A percentile compares a stretch with the other conserved stretches of the same genome.
Evolutionary conservation across 208 protist genomes (phyloP).

Genomic region (Giardia muris): DNA sequence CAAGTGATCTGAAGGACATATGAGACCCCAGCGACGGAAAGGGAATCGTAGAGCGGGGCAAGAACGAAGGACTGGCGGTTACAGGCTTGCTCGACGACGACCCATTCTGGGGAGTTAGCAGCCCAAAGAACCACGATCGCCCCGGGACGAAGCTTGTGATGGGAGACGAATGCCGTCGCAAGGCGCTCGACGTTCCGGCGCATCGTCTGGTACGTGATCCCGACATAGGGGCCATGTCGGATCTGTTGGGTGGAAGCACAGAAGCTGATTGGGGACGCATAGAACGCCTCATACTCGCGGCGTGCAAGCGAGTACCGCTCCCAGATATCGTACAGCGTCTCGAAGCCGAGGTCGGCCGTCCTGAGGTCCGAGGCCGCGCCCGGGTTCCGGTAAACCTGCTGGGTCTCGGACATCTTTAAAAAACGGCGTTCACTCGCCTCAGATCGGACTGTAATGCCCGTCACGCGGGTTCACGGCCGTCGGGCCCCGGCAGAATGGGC

Average conservation of each 20-base stretch:
- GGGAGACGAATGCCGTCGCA: background rate
- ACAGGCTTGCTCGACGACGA: background rate
- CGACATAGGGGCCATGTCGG: background rate
- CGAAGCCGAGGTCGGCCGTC: background rate
- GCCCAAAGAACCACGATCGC: background rate
- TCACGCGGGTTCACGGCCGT: background rate
- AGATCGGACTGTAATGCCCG: background rate
- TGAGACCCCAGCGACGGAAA: background rate
- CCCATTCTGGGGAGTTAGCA: background rate
- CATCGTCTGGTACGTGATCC: background rate
- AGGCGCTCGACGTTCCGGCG: background rate
- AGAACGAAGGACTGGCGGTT: background rate
- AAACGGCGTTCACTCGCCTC: background rate
- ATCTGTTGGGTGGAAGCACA: background rate
- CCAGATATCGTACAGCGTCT: background rate
- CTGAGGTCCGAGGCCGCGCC: background rate
- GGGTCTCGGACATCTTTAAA: too few relatives aligned
- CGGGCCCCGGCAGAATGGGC: background rate
- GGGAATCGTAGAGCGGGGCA: background rate
- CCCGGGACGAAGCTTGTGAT: background rate
- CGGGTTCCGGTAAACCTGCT: too few relatives aligned
- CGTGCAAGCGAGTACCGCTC: background rate
- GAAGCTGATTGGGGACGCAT: background rate
- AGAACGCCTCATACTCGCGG: background rate
- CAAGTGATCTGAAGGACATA: background rate